These are phyloP conservation scores for Sclerotinia spermophila DNA, from an alignment of 2,329 filamentous ascomycete species.

Conservation along the genomic window DNA sequence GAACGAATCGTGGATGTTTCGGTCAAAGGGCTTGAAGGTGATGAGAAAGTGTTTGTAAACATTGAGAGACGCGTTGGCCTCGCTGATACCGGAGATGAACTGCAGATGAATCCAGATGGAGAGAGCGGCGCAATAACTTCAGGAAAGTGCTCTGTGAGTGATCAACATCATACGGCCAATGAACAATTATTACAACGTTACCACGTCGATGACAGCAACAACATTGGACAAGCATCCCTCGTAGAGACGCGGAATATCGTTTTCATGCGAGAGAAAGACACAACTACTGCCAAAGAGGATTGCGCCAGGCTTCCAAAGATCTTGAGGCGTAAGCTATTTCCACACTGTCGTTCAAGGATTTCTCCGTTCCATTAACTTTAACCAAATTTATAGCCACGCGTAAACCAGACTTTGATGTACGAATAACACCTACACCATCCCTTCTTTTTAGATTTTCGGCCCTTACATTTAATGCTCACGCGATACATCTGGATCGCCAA, in stretches of 20 bases:
- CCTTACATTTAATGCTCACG: constrained; percentile 87
- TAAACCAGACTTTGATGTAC: constrained; percentile 51
- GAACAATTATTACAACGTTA: constrained; percentile 7
- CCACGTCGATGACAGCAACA: neutral
- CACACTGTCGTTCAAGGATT: constrained; percentile 15
- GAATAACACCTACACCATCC: constrained; percentile 61
- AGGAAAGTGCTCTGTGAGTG: neutral
- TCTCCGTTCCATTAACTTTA: neutral
- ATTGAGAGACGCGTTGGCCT: constrained; percentile 32
- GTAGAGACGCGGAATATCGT: constrained; percentile 60
- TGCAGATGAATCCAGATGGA: constrained; percentile 16
- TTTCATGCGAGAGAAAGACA: constrained; percentile 51
- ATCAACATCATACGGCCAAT: neutral
- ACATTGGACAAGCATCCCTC: constrained; percentile 36
- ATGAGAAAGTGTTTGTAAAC: constrained; percentile 36
- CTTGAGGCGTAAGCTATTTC: constrained; percentile 29
- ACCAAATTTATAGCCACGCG: constrained; percentile 22
- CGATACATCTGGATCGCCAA: constrained; percentile 76
- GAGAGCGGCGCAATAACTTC: constrained; percentile 21
- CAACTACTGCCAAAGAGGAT: constrained; percentile 23
- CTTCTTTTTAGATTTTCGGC: constrained; percentile 90
- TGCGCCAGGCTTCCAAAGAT: constrained; percentile 23
- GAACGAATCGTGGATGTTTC: constrained; percentile 47
- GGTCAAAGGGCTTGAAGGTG: constrained; percentile 28
- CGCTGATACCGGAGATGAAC: constrained; percentile 29